These are phyloP conservation scores for Lactarius tabidus DNA, from an alignment of 768 basidiomycete genomes.

Conservation along the genomic window DNA sequence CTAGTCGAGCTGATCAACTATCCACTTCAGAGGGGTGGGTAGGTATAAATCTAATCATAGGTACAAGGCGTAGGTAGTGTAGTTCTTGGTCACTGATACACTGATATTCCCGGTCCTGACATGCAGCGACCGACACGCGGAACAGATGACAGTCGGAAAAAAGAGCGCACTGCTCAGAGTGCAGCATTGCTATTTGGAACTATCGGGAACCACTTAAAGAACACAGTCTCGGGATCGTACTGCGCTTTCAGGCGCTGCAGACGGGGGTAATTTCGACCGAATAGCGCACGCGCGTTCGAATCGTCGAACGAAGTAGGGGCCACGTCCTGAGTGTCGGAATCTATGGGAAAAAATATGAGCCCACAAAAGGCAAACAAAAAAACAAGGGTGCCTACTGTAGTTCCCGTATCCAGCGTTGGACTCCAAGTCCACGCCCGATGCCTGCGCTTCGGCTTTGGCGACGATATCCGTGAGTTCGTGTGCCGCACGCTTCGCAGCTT, in stretches of 20 bases:
- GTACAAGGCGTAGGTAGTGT: too few relatives aligned
- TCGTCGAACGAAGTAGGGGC: slow-evolving; percentile 4
- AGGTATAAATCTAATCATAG: too few relatives aligned
- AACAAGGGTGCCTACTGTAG: slow-evolving; percentile 15
- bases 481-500: slow-evolving; percentile 4
- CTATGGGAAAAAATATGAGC: not conserved
- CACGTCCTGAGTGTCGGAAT: not conserved
- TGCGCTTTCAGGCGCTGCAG: slow-evolving; percentile 37
- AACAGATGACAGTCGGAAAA: too few relatives aligned
- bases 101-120: too few relatives aligned
- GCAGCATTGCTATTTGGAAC: slow-evolving; percentile 22
- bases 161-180: not conserved
- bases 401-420: slow-evolving; percentile 24
- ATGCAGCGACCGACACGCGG: too few relatives aligned
- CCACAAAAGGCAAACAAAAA: too few relatives aligned
- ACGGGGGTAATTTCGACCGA: slow-evolving; percentile 36
- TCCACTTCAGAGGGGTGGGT: too few relatives aligned
- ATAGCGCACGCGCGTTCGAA: slow-evolving; percentile 31
- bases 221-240: slow-evolving; percentile 36
- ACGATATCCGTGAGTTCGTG: slow-evolving; percentile 7
- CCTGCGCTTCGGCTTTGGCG: not conserved
- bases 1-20: too few relatives aligned
- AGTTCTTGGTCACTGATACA: too few relatives aligned
- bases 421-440: not conserved
- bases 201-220: slow-evolving; percentile 36